Base-by-base conservation (phyloP, 2,329 filamentous ascomycete genomes). In the Sodiomyces alkalinus region DNA sequence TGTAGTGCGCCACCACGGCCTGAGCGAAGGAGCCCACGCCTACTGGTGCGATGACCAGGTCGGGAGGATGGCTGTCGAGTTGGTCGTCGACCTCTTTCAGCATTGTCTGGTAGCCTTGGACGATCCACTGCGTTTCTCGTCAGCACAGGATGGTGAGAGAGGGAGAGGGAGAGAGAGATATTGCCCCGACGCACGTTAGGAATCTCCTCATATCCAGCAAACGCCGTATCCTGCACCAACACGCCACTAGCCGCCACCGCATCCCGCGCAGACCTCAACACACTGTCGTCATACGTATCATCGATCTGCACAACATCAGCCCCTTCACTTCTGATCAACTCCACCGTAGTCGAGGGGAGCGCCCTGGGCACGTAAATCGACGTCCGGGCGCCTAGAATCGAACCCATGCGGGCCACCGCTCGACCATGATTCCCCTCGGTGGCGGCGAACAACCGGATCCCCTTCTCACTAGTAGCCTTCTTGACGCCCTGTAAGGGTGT, bases 351-450 rank as follows among this genome's bases (percentile, higher is more conserved):
- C 5, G 51, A 42, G 24, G 66, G 56, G 58, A 82, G 69, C 15
- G 56, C 60, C 0, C 42, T 42, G 0, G 79, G 76, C 1, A 85
- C 75, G 39, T 69, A 76, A 4, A 86, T 69, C 11, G 55, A 53
- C 0, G 62, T 62, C 0, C 53, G 41, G 1, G 82, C 48, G 0
- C 53, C 58, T 7, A 87, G 51, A 8, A 72, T 57, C 22, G 51
- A 55, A 0, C 65, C 75, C 69, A 86, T 81, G 6, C 67, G 58
- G 0, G 78, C 74, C 2, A 83, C 64, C 0, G 81, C 80, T 2
- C 79, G 58, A 0, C 81, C 80, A 57, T 80, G 78, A 37, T 87
- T 87, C 0, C 80, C 81, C 27, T 82, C 79, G 0, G 77, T 82
- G 2, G 74, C 73, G 0, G 78, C 71, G 22, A 75, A 63, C 0